Conservation (phyloP, 352 stramenopile species). For the Pythium oligandrum region DNA sequence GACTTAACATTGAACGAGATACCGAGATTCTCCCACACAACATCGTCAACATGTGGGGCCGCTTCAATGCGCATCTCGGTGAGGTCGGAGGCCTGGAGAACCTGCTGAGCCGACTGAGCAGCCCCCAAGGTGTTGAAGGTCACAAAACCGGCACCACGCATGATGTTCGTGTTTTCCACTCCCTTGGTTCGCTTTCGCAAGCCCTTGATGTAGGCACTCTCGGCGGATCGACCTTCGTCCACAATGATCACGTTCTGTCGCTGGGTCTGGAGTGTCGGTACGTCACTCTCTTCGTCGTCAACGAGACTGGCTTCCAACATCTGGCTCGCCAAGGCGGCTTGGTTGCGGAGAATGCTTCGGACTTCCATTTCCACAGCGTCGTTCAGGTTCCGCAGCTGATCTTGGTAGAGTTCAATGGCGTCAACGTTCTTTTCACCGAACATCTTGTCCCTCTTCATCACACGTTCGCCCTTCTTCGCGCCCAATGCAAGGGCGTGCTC, state of each 20-base stretch:
- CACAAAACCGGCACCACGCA: conserved; percentile 71
- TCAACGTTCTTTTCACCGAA: conserved; percentile 52
- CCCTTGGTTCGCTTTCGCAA: conserved; percentile 26
- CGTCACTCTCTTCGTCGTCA: conserved; percentile 13
- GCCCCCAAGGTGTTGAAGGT: conserved; percentile 75
- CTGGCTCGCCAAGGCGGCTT: conserved; percentile 50
- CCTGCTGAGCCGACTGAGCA: conserved; percentile 72
- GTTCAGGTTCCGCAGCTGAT: conserved; percentile 68
- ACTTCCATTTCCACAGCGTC: conserved; percentile 74
- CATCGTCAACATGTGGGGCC: conserved; percentile 54
- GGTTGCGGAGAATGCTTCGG: conserved; percentile 56
- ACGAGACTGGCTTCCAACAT: conserved; percentile 44
- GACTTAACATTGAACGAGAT: conserved; percentile 70
- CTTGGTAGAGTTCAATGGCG: conserved; percentile 65
- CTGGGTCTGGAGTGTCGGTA: conserved; percentile 24
- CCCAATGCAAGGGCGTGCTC: conserved; percentile 60
- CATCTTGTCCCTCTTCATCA: conserved; percentile 33
- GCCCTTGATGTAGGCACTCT: conserved; percentile 57
- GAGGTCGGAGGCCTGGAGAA: conserved; percentile 67
- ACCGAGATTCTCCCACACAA: conserved; percentile 80
- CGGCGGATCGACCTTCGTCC: conserved; percentile 17
- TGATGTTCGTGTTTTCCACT: conserved; percentile 43
- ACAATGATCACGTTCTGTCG: conserved; percentile 5
- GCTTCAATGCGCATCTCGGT: conserved; percentile 69
- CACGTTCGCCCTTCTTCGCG: conserved; percentile 54